Conservation (phyloP, 352 stramenopile genomes). For the Globisporangium irregulare region DNA sequence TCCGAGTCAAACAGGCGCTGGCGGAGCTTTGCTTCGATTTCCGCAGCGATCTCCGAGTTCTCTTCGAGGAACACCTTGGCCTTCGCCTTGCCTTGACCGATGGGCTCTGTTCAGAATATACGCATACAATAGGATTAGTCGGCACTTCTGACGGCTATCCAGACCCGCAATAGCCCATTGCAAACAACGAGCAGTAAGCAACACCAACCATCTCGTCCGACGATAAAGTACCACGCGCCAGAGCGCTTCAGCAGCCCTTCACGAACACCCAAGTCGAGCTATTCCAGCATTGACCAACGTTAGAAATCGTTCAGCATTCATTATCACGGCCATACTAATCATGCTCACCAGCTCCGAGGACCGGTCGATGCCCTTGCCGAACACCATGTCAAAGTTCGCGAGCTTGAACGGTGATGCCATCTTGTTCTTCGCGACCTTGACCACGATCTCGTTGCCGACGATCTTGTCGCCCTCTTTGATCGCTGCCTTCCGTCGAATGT, state of each 20-base stretch:
- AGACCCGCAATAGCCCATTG: not conserved
- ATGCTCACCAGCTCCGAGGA: slow-evolving; percentile 69
- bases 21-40: slow-evolving; percentile 74
- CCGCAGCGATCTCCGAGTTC: slow-evolving; percentile 63
- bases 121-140: not conserved
- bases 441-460: slow-evolving; percentile 95
- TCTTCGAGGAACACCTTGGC: slow-evolving; percentile 79
- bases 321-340: not conserved
- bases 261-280: slow-evolving; percentile 75
- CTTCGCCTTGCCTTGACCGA: slow-evolving; percentile 81
- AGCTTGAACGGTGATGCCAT: slow-evolving; percentile 95
- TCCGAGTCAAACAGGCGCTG: slow-evolving; percentile 49
- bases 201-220: slow-evolving; percentile 51
- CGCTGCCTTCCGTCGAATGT: slow-evolving; percentile 93
- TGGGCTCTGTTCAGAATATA: slow-evolving; percentile 48
- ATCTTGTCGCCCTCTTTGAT: slow-evolving; percentile 91
- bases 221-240: slow-evolving; percentile 75
- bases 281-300: not conserved
- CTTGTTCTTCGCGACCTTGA: slow-evolving; percentile 99
- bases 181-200: not conserved
- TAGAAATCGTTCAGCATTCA: not conserved
- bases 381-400: slow-evolving; percentile 97
- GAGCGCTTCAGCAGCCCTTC: slow-evolving; percentile 76
- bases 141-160: not conserved
- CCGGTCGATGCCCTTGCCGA: slow-evolving; percentile 94